Base-by-base conservation (phyloP, 371 early-diverging fungal species). In the Gilbertella persicaria region DNA sequence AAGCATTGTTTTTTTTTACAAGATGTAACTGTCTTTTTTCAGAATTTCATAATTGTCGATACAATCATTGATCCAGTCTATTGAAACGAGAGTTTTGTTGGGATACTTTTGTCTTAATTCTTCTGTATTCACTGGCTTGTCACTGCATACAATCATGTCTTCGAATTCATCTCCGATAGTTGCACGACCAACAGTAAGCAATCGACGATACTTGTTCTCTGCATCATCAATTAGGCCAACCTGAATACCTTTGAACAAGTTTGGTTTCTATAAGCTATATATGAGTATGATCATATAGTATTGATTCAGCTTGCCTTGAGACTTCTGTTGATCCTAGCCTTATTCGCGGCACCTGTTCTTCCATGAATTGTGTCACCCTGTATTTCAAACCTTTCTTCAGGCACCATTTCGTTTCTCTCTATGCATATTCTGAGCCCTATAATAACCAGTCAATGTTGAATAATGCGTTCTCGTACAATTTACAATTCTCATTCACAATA, bases 321-420 rank as follows among this genome's bases (percentile, higher is more conserved):
- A 14, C 26, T 29, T 37, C 30, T 50, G 14, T 46, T 50, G 6
- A 35, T 45, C 41, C 55, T 45, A 4, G 54, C 55, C 41, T 55
- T 60, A 4, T 10, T 24, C 5, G 61, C 55, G 4, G 61, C 61
- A 10, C 61, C 61, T 45, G 61, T 60, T 45, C 61, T 50, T 0
- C 61, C 61, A 50, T 45, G 28, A 0, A 29, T 29, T 6, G 7
- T 26, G 28, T 60, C 55, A 0, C 61, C 61, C 5, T 33, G 26
- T 4, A 60, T 46, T 28, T 60, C 47, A 37, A 50, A 60, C 40
- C 61, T 25, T 8, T 25, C 28, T 28, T 45, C 47, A 17, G 55
- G 42, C 1, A 41, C 21, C 5, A 55, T 26, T 14, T 41, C 2
- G 8, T 42, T 45, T 13, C 35, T 29, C 24, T 60, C 48, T 13